Evolutionary conservation across 2,329 filamentous ascomycete genomes (phyloP).

Genomic region (Aspergillus ibericus): DNA sequence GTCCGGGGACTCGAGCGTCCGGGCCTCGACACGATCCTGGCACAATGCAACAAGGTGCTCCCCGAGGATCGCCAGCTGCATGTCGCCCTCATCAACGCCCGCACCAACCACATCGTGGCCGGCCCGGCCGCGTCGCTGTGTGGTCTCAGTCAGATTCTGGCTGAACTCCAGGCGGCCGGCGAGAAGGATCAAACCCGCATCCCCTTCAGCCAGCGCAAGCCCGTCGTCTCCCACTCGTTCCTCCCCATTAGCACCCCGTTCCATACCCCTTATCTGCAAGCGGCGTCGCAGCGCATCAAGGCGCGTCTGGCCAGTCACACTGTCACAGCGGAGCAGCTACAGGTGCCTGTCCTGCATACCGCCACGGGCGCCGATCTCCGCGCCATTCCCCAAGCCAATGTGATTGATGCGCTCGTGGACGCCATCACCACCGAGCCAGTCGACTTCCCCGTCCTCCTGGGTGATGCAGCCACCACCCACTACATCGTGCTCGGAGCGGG

Average conservation of each 20-base stretch:
- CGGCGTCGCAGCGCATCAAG: neutral
- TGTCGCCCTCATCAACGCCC: neutral
- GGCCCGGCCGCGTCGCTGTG: constrained; percentile 15
- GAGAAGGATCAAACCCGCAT: constrained; percentile 15
- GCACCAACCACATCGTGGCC: constrained; percentile 18
- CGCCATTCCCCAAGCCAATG: neutral
- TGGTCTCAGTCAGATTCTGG: constrained; percentile 10
- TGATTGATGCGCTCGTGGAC: neutral
- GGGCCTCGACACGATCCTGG: neutral
- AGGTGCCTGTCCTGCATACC: neutral
- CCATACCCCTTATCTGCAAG: constrained; percentile 21
- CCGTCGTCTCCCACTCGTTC: constrained; percentile 28
- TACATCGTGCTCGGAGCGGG: neutral
- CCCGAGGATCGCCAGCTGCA: neutral
- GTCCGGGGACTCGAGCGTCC: neutral
- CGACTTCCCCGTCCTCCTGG: neutral
- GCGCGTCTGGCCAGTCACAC: neutral
- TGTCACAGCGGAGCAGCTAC: neutral
- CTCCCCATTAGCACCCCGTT: constrained; percentile 44
- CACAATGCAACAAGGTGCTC: neutral
- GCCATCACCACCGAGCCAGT: neutral
- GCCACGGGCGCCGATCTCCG: neutral
- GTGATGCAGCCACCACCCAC: neutral
- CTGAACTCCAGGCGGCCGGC: neutral
- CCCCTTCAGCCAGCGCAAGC: constrained; percentile 33